Evolutionary conservation across 345 rosid genomes (phyloP), one percentile per base, ranked within the genome.

Genomic region (Leavenworthia alabamica): DNA sequence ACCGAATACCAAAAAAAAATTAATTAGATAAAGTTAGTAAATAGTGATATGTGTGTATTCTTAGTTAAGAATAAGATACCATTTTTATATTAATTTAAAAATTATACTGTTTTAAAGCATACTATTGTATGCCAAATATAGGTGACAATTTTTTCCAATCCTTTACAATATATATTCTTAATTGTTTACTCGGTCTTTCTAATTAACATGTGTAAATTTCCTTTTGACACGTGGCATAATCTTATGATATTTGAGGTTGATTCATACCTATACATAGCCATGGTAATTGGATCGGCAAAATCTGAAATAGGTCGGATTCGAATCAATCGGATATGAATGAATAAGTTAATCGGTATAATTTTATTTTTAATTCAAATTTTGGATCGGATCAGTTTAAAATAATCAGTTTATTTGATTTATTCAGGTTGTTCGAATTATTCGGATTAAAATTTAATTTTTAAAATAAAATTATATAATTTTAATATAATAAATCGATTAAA

Each of bases 61-160:
- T 40, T 31, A 23, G 19, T 29, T 32, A 49, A 44, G 61, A 68
- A 60, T 52, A 33, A 56, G 60, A 62, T 55, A 47, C 64, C 53
- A 41, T 9, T 50, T 39, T 64, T 13, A 57, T 64, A 64, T 40
- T 56, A 58, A 26, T 57, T 44, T 44, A 57, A 49, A 48, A 49
- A 22, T 47, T 41, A 64, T 64, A 65, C 71, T 64, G 64, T 27
- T 49, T 71, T 26, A 40, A 50, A 71, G 56, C 66, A 57, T 64
- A 50, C 70, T 5, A 58, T 49, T 71, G 70, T 64, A 71, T 71
- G 70, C 75, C 75, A 71, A 57, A 71, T 71, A 42, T 64, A 71
- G 75, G 56, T 64, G 19, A 56, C 42, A 49, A 19, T 49, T 64
- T 57, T 71, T 64, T 19, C 47, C 51, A 29, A 2, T 31, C 58